phyloP scores from a whole-genome alignment of 768 basidiomycete genomes.

The Suillus subluteus region DNA sequence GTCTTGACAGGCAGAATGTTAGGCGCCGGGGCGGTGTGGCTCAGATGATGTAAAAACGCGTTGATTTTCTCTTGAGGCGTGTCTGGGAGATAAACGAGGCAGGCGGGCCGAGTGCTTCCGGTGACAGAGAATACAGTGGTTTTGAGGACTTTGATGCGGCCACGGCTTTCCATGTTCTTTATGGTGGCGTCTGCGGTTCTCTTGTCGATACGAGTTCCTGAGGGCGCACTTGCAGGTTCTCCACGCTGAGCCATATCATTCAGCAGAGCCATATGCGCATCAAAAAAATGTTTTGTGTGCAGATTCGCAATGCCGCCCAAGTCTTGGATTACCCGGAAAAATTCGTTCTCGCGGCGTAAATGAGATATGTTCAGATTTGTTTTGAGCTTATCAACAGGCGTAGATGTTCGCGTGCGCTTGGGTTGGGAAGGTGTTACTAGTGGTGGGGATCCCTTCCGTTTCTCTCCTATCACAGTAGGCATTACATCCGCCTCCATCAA shows the following conservation, averaged over 20 bases:
- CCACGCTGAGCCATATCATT: constrained; percentile 58
- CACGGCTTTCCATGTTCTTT: constrained; percentile 62
- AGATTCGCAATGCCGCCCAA: constrained; percentile 70
- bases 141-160: constrained; percentile 70
- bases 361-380: constrained; percentile 72
- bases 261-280: constrained; percentile 66
- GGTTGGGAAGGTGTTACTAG: constrained; percentile 24
- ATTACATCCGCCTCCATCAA: neutral
- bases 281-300: constrained; percentile 69
- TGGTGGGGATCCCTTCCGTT: constrained; percentile 18
- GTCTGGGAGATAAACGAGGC: constrained; percentile 68
- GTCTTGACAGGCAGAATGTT: constrained; percentile 46
- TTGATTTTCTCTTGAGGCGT: constrained; percentile 56
- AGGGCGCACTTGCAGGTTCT: constrained; percentile 71
- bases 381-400: constrained; percentile 20
- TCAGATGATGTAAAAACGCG: constrained; percentile 59
- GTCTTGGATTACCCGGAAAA: constrained; percentile 65
- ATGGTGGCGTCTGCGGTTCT: constrained; percentile 67
- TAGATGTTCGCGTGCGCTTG: constrained; percentile 17
- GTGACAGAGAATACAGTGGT: constrained; percentile 64
- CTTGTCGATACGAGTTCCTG: constrained; percentile 72
- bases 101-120: constrained; percentile 59
- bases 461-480: constrained; percentile 10
- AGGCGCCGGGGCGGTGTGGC: constrained; percentile 38
- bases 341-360: constrained; percentile 80